Base-by-base conservation (phyloP, 1,139 yeast species). In the Taphrina deformans region DNA sequence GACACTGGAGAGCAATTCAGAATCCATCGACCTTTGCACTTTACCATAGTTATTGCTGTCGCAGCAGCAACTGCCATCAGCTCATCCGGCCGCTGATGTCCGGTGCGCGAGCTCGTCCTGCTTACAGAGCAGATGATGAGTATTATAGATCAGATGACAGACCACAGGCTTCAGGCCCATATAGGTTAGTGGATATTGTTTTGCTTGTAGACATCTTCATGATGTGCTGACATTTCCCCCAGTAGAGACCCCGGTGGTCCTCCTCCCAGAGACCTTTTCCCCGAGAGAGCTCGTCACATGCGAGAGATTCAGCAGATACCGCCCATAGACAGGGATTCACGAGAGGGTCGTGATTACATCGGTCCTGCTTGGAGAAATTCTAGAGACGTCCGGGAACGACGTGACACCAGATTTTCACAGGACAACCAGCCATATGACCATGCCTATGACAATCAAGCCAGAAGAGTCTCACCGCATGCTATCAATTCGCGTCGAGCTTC, bases 21-120 rank as follows among this genome's bases (percentile, higher is more conserved):
- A 38, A 12, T n/a, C n/a, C 41, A n/a, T 38, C 16, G 41, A 38
- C 16, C 41, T 38, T n/a, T n/a, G 6, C 41, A 1, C 41, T 38
- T 38, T 38, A 38, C 41, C 41, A 38, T 9, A 38, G 3, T 38
- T 38, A n/a, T n/a, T 38, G 41, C 41, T 38, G 41, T 38, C 41
- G 41, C 41, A 9, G 4, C 41, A 38, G 41, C 41, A n/a, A n/a
- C n/a, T 18, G 41, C 18, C 41, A 38, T 38, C 41, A 38, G 41
- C 41, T 38, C 41, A 38, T 6, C 16, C 18, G 4, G 18, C 12
- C 41, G 41, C 48, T 23, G 21, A 53, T 53, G 58, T 53, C 58
- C 24, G 26, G 46, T 24, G 58, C 58, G 48, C 58, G 58, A 4
- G 48, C 45, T 53, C 31, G 58, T 14, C 21, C 18, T 53, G 40